These are phyloP conservation scores for Cornus florida DNA, from an alignment of 148 eudicot species.

Conservation along the genomic window DNA sequence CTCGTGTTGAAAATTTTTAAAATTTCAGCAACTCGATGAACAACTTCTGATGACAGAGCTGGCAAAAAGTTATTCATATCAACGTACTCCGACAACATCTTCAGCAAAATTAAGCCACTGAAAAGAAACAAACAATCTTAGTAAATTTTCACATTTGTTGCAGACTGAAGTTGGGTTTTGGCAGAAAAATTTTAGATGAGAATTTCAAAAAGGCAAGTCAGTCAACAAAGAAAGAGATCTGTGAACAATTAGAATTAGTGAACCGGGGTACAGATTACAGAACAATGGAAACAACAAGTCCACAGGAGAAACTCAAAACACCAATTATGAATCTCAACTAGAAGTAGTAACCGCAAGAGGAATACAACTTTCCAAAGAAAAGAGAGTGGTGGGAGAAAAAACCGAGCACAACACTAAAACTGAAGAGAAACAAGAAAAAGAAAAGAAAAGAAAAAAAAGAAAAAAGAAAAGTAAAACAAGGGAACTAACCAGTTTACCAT, in stretches of 20 bases:
- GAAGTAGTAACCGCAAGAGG: not conserved
- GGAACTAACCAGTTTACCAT: constrained; percentile 95
- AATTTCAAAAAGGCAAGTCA: not conserved
- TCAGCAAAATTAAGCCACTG: constrained; percentile 96
- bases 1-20: constrained; percentile 94
- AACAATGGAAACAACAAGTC: not conserved
- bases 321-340: too few species aligned
- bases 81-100: constrained; percentile 97
- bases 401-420: not conserved
- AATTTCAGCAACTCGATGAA: constrained; percentile 92
- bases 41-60: constrained; percentile 79
- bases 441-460: too few species aligned
- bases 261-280: not conserved
- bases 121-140: constrained; percentile 18
- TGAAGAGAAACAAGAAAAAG: not conserved
- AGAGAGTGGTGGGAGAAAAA: not conserved
- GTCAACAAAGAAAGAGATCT: not conserved
- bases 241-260: not conserved
- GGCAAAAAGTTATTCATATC: constrained; percentile 87
- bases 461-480: not conserved
- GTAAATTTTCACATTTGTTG: not conserved
- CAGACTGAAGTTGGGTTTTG: not conserved
- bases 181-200: not conserved
- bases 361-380: not conserved
- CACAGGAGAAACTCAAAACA: not conserved